Base-by-base conservation (phyloP, 371 early-diverging fungal species). In the Actinomortierella wolfii region DNA sequence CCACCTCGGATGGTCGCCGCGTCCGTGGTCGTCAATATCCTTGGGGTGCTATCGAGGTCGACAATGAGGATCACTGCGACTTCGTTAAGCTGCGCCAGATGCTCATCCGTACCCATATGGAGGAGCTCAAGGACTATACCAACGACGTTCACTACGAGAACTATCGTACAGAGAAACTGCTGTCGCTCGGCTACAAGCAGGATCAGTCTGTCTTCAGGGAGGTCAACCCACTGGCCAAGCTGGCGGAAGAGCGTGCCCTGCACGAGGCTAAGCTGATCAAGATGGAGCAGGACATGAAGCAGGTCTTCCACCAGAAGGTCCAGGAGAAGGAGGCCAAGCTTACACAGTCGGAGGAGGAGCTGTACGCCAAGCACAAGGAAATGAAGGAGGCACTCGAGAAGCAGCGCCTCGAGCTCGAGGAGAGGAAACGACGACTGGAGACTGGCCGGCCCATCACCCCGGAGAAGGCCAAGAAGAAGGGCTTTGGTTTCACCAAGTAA, bases 251-350 rank as follows among this genome's bases (percentile, higher is more conserved):
- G 80, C 89, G 92, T 50, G 68, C 85, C 18, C 86, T 92, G 56
- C 98, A 98, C 70, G 97, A 98, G 78, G 90, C 88, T 68, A 96
- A 95, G 82, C 86, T 98, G 83, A 84, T 90, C 68, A 96, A 97
- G 87, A 95, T 98, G 97, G 97, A 98, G 76, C 88, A 92, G 48
- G 97, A 98, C 77, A 97, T 98, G 97, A 92, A 92, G 78, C 86
- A 91, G 13, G 97, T 98, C 40, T 97, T 98, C 92, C 93, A 95
- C 77, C 95, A 94, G 66, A 98, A 98, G 87, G 97, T 98, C 13
- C 93, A 94, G 61, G 98, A 98, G 79, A 97, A 97, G 85, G 97
- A 97, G 76, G 82, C 90, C 54, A 97, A 97, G 83, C 82, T 98
- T 71, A 96, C 95, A 82, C 95, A 95, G 70, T 89, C 91, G 25